These are phyloP conservation scores for Mycosarcoma mackinlayi DNA, from an alignment of 1,284 basidiomycete species.

Conservation along the genomic window DNA sequence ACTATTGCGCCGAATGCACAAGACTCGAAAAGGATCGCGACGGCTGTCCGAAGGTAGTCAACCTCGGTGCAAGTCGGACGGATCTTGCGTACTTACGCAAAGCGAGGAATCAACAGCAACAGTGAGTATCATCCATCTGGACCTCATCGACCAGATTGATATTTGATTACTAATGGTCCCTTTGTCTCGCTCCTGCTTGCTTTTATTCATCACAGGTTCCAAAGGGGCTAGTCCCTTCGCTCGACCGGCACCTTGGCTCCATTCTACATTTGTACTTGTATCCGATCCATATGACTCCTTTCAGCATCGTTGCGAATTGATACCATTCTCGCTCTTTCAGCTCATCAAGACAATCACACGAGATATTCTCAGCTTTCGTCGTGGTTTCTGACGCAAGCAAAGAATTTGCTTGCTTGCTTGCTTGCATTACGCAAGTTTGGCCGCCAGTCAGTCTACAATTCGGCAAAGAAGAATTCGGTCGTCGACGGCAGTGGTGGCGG, in stretches of 20 bases:
- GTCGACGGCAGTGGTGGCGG: constrained; percentile 53
- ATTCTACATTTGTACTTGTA: constrained; percentile 35
- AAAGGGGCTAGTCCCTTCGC: constrained; percentile 15
- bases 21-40: constrained; percentile 96
- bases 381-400: too few species aligned
- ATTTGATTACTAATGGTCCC: not conserved
- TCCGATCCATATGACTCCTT: constrained; percentile 4
- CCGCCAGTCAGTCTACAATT: constrained; percentile 29
- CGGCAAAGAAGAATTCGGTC: constrained; percentile 64
- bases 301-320: constrained; percentile 1
- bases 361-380: not conserved
- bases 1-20: constrained; percentile 76
- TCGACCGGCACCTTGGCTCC: not conserved
- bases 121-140: constrained; percentile 19
- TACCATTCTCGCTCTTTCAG: too few species aligned
- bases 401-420: too few species aligned
- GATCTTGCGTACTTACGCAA: constrained; percentile 61
- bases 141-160: not conserved
- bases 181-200: not conserved
- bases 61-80: constrained; percentile 76
- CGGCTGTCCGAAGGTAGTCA: constrained; percentile 98
- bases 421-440: too few species aligned
- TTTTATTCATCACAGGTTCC: constrained; percentile 24
- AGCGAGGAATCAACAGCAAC: constrained; percentile 53
- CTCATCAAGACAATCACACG: not conserved